Base-by-base conservation (phyloP, 192 early-diverging fungal genomes). In the Umbelopsis ramanniana region DNA sequence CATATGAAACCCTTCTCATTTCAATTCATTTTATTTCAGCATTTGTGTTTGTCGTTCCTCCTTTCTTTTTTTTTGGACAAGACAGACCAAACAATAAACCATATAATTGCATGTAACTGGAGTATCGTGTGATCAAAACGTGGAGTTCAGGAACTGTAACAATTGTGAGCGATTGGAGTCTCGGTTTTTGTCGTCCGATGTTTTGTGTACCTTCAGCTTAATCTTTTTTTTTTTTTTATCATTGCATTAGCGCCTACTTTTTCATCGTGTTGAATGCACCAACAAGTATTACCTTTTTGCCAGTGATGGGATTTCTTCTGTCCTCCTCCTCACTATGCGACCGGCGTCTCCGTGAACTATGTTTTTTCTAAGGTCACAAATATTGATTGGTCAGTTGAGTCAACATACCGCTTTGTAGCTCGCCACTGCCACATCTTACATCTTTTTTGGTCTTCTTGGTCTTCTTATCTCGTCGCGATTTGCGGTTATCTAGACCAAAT, bases 201-300 rank as follows among this genome's bases (percentile, higher is more conserved):
- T 70, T 46, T 77, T 77, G 53, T 67, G 76, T 46, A 77, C 57
- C 72, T 77, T 77, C 33, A 77, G 48, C 60, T 77, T 77, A 14
- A 77, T n/a, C 76, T 77, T 60, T 21, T 50, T 29, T 14, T 77
- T 60, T 21, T 50, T 29, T 14, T 7, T 5, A 7, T 19, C 43
- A 53, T 26, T 0, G 14, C 60, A 67, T n/a, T 46, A 52, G 21
- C 52, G 7, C 14, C 0, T 52, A 19, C 6, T n/a, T 35, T 35
- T 66, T 23, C 52, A 15, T 46, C 29, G 3, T 2, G 29, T 1
- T 6, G 29, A 15, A 5, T 8, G 19, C 10, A 4, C 52, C 26
- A 21, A 29, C 19, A 29, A 12, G 5, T 6, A 15, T 17, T 78
- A 72, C 76, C 72, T 73, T 78, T 67, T 78, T 78, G 11, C 76